phyloP scores from a whole-genome alignment of 805 yeast genomes.

The Candida qinlingensis region DNA sequence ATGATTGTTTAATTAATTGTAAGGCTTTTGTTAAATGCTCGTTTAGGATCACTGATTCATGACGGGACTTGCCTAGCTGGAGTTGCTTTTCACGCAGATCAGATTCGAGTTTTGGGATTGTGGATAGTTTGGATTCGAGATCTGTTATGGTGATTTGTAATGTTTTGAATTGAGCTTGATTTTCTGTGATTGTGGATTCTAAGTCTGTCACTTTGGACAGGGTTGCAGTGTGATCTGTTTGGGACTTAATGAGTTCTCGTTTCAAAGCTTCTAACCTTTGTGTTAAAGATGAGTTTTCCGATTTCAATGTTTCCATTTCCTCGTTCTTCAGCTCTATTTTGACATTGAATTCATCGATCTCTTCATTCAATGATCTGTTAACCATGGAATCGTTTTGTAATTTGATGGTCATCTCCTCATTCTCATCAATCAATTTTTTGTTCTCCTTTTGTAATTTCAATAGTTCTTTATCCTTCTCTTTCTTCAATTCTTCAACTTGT shows the following conservation, averaged over 20 bases:
- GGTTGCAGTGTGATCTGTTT: neutral
- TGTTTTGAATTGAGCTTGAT: neutral
- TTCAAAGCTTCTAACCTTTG: neutral
- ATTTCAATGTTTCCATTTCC: neutral
- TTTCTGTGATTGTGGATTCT: neutral
- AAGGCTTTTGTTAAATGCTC: constrained; percentile 95
- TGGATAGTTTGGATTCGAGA: constrained; percentile 22
- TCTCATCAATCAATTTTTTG: constrained; percentile 32
- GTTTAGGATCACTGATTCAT: constrained; percentile 88
- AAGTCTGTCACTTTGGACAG: neutral
- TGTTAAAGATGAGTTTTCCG: neutral
- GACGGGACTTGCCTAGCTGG: constrained; percentile 84
- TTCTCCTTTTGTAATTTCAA: constrained; percentile 32
- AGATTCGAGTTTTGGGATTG: constrained; percentile 35
- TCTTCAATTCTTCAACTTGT: constrained; percentile 49
- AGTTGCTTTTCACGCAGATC: constrained; percentile 68
- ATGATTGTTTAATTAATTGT: constrained; percentile 72
- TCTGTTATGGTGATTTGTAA: neutral
- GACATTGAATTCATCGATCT: constrained; percentile 28
- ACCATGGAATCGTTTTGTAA: constrained; percentile 31
- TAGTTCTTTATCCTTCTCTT: constrained; percentile 2
- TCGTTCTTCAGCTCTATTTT: constrained; percentile 1
- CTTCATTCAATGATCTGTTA: constrained; percentile 32
- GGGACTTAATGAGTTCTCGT: neutral
- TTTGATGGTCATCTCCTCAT: constrained; percentile 33